Evolutionary conservation across 2,329 filamentous ascomycete species (phyloP).

Genomic region (Phialemonium atrogriseum): DNA sequence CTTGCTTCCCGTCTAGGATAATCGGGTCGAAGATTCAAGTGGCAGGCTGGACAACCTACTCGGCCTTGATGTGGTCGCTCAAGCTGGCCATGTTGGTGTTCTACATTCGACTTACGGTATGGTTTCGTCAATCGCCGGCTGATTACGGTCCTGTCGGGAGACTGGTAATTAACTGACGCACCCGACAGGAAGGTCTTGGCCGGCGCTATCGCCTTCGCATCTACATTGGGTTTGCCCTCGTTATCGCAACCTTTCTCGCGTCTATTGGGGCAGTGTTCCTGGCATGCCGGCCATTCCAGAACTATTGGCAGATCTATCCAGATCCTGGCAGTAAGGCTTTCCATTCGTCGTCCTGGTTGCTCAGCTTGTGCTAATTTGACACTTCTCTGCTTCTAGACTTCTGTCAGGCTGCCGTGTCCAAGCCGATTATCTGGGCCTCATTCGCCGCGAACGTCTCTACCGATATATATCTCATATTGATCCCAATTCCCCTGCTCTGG

Average conservation of each 20-base stretch:
- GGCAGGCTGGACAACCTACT: conserved; percentile 45
- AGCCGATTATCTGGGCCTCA: conserved; percentile 36
- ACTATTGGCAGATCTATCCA: conserved; percentile 47
- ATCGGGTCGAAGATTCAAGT: conserved; percentile 44
- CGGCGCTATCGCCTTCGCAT: conserved; percentile 32
- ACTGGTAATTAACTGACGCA: too few species aligned
- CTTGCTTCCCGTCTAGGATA: conserved; percentile 16
- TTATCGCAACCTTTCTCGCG: conserved; percentile 35
- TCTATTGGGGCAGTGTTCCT: conserved; percentile 37
- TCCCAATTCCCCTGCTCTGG: conserved; percentile 38
- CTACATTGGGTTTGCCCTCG: conserved; percentile 35
- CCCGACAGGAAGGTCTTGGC: conserved; percentile 25
- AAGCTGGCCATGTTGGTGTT: conserved; percentile 47
- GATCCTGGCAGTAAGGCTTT: conserved; percentile 38
- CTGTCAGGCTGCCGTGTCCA: conserved; percentile 38
- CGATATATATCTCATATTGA: conserved; percentile 45
- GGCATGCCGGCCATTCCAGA: conserved; percentile 36
- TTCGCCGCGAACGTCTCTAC: conserved; percentile 41
- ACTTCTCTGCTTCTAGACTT: conserved; percentile 22
- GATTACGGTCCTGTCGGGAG: too few species aligned
- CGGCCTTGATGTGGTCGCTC: conserved; percentile 40
- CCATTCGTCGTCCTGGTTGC: conserved; percentile 6
- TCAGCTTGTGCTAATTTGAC: conserved; percentile 1
- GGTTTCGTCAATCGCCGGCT: conserved; percentile 1
- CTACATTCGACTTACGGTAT: conserved; percentile 39